Evolutionary conservation across 192 early-diverging fungal species (phyloP), one percentile per base, ranked within the genome.

Genomic region (Entrophospora sp.): DNA sequence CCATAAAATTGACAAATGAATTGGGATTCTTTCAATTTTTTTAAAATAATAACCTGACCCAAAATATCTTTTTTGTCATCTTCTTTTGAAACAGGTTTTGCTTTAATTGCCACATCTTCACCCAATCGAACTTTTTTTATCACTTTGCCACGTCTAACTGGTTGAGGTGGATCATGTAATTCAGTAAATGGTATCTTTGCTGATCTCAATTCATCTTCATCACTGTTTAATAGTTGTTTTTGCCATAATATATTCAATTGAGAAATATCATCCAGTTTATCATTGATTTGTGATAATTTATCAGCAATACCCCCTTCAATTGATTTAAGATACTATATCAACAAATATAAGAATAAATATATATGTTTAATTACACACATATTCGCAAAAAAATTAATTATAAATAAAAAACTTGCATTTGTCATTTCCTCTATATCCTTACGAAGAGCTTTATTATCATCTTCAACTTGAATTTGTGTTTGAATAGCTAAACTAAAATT

Each of bases 1-100:
- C 64, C 64, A 55, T 55, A 53, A 55, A 66, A 66, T 43, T 38
- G 24, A 40, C 53, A 9, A n/a, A 66, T 55, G 43, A 55, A 28
- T 66, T 28, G 20, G 18, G 45, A 52, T 14, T 55, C 48, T 37
- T 66, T 66, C n/a, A 66, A 20, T 55, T 66, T 53, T 12, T 66
- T 52, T 28, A 55, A 66, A 9, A 66, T 66, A 20, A 36, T 36
- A 7, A 55, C 52, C 42, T 55, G 64, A 55, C 34, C 55, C 24
- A 66, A 4, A 6, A 66, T 28, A 55, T 66, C 51, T 30, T 66
- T 30, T 16, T 66, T 30, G 27, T 55, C 49, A 40, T 66, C 36
- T 7, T 40, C 18, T 27, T 8, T 14, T n/a, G 40, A n/a, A 28
- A 44, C 13, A n/a, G n/a, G n/a, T 55, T 30, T 52, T 20, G 28